A percentile compares a stretch with the other conserved stretches of the same genome.
Evolutionary conservation across 768 basidiomycete species (phyloP).

Genomic region (Lanmaoa pseudosensibilis): DNA sequence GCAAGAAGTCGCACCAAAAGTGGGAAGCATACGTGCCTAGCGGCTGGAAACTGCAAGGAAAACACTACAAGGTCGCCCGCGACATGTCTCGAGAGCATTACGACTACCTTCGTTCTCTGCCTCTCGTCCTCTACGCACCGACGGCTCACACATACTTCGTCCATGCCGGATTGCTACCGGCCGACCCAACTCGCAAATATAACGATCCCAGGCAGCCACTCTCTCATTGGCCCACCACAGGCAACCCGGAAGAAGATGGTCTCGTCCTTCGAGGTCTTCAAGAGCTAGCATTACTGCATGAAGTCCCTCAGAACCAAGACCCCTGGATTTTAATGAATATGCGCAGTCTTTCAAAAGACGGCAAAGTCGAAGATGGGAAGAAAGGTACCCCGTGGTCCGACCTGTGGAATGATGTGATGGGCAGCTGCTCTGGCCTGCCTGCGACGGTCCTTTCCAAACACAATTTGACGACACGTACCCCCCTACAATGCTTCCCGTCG

Average conservation of each 20-base stretch:
- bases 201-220: constrained; percentile 67
- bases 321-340: constrained; percentile 65
- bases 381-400: constrained; percentile 74
- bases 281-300: constrained; percentile 63
- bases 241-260: constrained; percentile 21
- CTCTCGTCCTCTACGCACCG: constrained; percentile 73
- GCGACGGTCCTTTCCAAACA: background rate
- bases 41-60: constrained; percentile 72
- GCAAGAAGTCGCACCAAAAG: constrained; percentile 34
- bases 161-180: constrained; percentile 81
- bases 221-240: constrained; percentile 52
- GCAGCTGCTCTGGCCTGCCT: constrained; percentile 52
- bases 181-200: constrained; percentile 56
- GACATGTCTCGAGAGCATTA: constrained; percentile 63
- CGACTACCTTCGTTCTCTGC: constrained; percentile 72
- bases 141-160: constrained; percentile 74
- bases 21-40: constrained; percentile 58
- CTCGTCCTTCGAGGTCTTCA: constrained; percentile 52
- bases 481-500: constrained; percentile 64
- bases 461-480: constrained; percentile 11
- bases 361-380: constrained; percentile 30
- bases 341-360: constrained; percentile 39
- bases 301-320: constrained; percentile 73
- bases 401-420: constrained; percentile 70
- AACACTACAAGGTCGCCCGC: constrained; percentile 76